Evolutionary conservation across 768 basidiomycete genomes (phyloP).

Genomic region (Kwoniella sp.): DNA sequence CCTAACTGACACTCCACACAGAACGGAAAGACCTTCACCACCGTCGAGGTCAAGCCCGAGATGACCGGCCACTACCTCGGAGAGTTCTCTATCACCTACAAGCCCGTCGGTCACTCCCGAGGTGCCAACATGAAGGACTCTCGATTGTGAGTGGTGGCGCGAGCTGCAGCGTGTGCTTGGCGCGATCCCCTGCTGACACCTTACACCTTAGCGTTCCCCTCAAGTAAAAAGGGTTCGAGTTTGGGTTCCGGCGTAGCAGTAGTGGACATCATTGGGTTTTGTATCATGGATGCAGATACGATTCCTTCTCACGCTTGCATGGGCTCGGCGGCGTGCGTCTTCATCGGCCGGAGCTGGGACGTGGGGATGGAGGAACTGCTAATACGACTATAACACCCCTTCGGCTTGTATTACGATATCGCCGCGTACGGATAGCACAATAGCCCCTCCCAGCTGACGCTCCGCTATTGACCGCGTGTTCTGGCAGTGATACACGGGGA

Average conservation of each 20-base stretch:
- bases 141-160: slow-evolving; percentile 59
- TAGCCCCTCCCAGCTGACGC: too few species aligned
- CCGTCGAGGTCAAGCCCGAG: slow-evolving; percentile 98
- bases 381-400: too few species aligned
- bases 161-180: too few species aligned
- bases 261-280: slow-evolving; percentile 7
- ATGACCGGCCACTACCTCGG: slow-evolving; percentile 99
- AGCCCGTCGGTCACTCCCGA: slow-evolving; percentile 98
- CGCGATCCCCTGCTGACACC: slow-evolving; percentile 1
- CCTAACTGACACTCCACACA: too few species aligned
- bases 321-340: too few species aligned
- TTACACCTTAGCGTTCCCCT: slow-evolving; percentile 66
- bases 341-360: too few species aligned
- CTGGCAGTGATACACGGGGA: too few species aligned
- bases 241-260: background rate
- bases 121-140: slow-evolving; percentile 78
- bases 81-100: slow-evolving; percentile 84
- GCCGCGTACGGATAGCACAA: too few species aligned
- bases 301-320: slow-evolving; percentile 4
- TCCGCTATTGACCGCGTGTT: too few species aligned
- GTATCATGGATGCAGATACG: slow-evolving; percentile 23
- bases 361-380: too few species aligned
- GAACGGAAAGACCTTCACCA: slow-evolving; percentile 53
- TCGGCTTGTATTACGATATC: too few species aligned
- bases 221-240: slow-evolving; percentile 62